Conservation (phyloP, 352 stramenopile genomes). For the Phytophthora pseudosyringae region DNA sequence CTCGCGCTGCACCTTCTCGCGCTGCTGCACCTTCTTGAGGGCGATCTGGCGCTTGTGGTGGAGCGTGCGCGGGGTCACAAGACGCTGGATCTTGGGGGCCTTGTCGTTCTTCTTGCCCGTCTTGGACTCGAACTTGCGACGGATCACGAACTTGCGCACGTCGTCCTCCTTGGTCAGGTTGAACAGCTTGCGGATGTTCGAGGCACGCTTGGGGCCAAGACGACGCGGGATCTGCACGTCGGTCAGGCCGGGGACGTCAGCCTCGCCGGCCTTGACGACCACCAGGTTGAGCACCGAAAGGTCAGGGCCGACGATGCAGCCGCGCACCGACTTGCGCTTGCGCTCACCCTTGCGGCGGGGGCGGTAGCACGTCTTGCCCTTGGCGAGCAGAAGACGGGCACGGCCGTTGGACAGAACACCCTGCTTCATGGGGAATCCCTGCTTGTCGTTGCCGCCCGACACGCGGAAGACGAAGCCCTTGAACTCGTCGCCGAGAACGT, state of each 20-base stretch:
- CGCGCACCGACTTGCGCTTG: conserved; percentile 99
- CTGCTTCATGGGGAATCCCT: conserved; percentile 99
- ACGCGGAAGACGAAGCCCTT: conserved; percentile 99
- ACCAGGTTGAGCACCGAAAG: conserved; percentile 99
- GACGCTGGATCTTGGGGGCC: conserved; percentile 99
- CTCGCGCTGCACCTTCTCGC: conserved; percentile 94
- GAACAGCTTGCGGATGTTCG: conserved; percentile 99
- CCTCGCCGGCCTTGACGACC: conserved; percentile 97
- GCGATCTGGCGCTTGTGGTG: conserved; percentile 95
- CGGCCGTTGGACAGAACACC: conserved; percentile 99
- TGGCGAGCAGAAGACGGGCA: conserved; percentile 98
- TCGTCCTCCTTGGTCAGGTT: conserved; percentile 99
- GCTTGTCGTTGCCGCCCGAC: conserved; percentile 99
- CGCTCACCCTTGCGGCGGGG: conserved; percentile 96
- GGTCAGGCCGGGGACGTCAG: conserved; percentile 96
- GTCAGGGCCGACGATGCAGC: conserved; percentile 99
- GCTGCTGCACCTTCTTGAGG: conserved; percentile 85
- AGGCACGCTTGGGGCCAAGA: conserved; percentile 99
- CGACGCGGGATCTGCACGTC: conserved; percentile 96
- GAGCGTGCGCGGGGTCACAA: conserved; percentile 97
- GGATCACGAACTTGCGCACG: conserved; percentile 99
- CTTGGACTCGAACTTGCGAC: conserved; percentile 99
- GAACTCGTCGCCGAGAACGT: conserved; percentile 99
- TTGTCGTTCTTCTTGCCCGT: conserved; percentile 99
- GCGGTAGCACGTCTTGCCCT: conserved; percentile 98